Percentiles rank a stretch among this genome's conserved stretches.
Conservation (phyloP, 1,284 basidiomycete species). For the Leccinum griseonigrum region DNA sequence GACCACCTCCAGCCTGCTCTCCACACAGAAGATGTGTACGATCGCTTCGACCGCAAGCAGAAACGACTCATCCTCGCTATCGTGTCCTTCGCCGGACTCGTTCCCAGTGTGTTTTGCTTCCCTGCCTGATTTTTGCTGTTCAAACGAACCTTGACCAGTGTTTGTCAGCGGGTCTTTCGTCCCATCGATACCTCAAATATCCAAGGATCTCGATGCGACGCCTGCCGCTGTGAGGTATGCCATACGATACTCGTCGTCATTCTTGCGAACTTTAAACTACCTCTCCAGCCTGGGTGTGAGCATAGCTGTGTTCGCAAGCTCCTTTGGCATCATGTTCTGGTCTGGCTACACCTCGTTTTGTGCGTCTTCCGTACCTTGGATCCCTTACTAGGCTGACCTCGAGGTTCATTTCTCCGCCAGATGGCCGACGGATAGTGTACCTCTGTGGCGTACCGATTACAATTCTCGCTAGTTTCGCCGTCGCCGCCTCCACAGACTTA, state of each 20-base stretch:
- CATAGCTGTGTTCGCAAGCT: conserved; percentile 25
- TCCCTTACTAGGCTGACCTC: not conserved
- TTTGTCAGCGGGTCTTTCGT: conserved; percentile 46
- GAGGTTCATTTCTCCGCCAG: conserved; percentile 15
- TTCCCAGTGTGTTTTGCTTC: conserved; percentile 22
- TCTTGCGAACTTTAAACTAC: not conserved
- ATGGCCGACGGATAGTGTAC: conserved; percentile 45
- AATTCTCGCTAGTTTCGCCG: conserved; percentile 42
- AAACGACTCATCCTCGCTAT: conserved; percentile 43
- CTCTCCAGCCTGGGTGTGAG: conserved; percentile 27
- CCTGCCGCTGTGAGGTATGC: conserved; percentile 41
- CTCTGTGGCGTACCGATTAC: conserved; percentile 46
- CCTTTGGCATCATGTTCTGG: not conserved
- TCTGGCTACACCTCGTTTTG: conserved; percentile 24
- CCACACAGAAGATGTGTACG: conserved; percentile 35
- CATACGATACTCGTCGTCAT: not conserved
- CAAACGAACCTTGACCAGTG: conserved; percentile 30
- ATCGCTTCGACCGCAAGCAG: conserved; percentile 36
- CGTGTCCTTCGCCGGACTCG: conserved; percentile 33
- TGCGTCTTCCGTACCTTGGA: conserved; percentile 13
- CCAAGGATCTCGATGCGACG: conserved; percentile 39
- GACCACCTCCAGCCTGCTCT: not conserved
- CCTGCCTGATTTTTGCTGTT: not conserved
- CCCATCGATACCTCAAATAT: conserved; percentile 46
- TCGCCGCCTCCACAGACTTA: conserved; percentile 36